Conservation (phyloP, 1,284 basidiomycete genomes). For the Cutaneotrichosporon sp. region DNA sequence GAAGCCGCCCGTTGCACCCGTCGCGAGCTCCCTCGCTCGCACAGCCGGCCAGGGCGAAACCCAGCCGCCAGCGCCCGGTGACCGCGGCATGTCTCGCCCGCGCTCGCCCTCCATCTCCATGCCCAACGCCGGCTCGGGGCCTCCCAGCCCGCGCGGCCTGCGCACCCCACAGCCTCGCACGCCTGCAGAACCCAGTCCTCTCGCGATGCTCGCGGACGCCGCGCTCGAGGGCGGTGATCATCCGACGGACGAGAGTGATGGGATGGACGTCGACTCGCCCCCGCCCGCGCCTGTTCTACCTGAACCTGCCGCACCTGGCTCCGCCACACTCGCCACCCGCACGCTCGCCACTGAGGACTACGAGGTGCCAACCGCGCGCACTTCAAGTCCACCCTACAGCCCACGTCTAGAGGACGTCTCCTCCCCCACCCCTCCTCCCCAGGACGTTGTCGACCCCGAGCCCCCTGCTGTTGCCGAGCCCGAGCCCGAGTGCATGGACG, state of each 20-base stretch:
- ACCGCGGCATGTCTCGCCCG: background rate
- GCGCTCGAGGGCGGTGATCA: background rate
- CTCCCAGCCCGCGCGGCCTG: background rate
- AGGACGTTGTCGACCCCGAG: too few species aligned
- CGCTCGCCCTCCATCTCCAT: background rate
- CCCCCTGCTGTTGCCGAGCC: too few species aligned
- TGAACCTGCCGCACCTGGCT: too few species aligned
- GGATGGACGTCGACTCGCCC: background rate
- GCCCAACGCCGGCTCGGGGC: background rate
- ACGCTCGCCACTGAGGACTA: background rate
- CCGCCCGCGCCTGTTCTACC: too few species aligned
- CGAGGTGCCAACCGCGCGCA: background rate
- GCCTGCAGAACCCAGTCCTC: background rate
- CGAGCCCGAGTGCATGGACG: too few species aligned
- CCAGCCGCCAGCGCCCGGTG: too few species aligned
- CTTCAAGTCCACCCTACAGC: background rate
- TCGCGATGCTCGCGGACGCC: background rate
- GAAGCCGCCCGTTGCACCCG: too few species aligned
- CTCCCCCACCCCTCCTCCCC: background rate
- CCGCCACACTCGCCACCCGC: too few species aligned
- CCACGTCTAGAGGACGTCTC: background rate
- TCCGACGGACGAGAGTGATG: background rate
- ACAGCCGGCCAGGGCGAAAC: too few species aligned
- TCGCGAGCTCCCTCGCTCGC: too few species aligned
- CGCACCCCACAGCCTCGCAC: background rate